These are phyloP conservation scores for Spinacia oleracea DNA, from an alignment of 179 eudicot species.

Conservation along the genomic window DNA sequence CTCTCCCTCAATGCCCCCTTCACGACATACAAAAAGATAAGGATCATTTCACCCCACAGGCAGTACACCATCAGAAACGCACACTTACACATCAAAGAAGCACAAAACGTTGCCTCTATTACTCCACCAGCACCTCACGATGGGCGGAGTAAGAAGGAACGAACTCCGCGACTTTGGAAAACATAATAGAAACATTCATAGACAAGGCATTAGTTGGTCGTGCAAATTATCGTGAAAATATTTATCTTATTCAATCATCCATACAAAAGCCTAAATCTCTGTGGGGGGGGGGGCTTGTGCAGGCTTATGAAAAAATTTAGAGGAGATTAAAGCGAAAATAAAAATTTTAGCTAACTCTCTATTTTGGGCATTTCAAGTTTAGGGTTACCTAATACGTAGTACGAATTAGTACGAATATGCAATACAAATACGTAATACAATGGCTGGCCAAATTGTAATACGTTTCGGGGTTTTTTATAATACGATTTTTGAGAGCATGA, in stretches of 20 bases:
- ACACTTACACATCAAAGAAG: neutral
- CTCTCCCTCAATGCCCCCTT: neutral
- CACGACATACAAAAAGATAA: neutral
- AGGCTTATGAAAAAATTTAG: neutral
- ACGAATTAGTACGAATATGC: too few species aligned
- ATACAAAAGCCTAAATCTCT: neutral
- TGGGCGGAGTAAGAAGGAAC: neutral
- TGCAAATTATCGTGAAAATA: neutral
- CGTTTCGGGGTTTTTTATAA: too few species aligned
- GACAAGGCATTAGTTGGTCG: neutral
- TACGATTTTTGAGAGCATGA: too few species aligned
- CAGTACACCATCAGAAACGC: neutral
- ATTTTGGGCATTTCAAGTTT: neutral
- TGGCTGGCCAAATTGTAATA: too few species aligned
- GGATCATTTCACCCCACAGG: neutral
- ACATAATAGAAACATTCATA: neutral
- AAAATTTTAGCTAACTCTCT: neutral
- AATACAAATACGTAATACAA: too few species aligned
- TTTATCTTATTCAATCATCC: neutral
- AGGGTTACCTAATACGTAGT: too few species aligned
- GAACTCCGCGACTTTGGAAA: neutral
- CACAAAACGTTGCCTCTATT: neutral
- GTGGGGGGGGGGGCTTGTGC: neutral
- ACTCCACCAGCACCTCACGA: neutral
- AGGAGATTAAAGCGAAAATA: neutral